These are phyloP conservation scores for Irpex lacteus DNA, from an alignment of 1,284 basidiomycete genomes.

Conservation along the genomic window DNA sequence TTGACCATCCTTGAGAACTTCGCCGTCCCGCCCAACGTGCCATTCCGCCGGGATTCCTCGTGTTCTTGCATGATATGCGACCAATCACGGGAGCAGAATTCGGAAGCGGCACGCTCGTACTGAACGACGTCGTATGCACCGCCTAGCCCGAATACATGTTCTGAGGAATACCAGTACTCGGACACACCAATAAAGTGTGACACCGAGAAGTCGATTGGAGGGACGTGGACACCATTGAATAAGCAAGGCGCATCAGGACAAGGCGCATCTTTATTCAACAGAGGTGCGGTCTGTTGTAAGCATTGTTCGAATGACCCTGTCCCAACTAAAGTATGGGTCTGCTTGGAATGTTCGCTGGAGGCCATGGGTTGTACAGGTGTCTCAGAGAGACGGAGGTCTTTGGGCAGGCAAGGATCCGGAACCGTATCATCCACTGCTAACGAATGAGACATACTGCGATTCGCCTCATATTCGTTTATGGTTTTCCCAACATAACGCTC, in stretches of 20 bases:
- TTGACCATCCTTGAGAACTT: slow-evolving; percentile 53
- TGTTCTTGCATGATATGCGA: slow-evolving; percentile 69
- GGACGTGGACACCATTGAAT: slow-evolving; percentile 97
- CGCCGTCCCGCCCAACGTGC: slow-evolving; percentile 56
- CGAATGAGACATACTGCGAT: slow-evolving; percentile 26
- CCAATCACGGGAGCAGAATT: slow-evolving; percentile 88
- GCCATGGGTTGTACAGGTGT: slow-evolving; percentile 42
- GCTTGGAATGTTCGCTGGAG: slow-evolving; percentile 40
- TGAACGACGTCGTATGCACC: slow-evolving; percentile 95
- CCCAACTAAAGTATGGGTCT: slow-evolving; percentile 70
- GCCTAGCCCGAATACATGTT: slow-evolving; percentile 93
- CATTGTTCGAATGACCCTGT: slow-evolving; percentile 92
- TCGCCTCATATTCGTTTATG: slow-evolving; percentile 53
- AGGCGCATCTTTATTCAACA: slow-evolving; percentile 84
- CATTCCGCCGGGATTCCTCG: slow-evolving; percentile 46
- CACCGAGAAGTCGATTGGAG: slow-evolving; percentile 85
- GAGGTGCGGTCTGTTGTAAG: slow-evolving; percentile 67
- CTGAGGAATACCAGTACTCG: slow-evolving; percentile 99
- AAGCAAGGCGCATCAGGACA: slow-evolving; percentile 88
- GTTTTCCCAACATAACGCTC: slow-evolving; percentile 83
- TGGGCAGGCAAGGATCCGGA: slow-evolving; percentile 89
- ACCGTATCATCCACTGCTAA: slow-evolving; percentile 41
- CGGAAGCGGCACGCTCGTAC: slow-evolving; percentile 89
- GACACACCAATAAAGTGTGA: slow-evolving; percentile 97
- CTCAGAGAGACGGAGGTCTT: slow-evolving; percentile 61